phyloP scores from a whole-genome alignment of 129 eudicot species.

The Flaveria sonorensis region DNA sequence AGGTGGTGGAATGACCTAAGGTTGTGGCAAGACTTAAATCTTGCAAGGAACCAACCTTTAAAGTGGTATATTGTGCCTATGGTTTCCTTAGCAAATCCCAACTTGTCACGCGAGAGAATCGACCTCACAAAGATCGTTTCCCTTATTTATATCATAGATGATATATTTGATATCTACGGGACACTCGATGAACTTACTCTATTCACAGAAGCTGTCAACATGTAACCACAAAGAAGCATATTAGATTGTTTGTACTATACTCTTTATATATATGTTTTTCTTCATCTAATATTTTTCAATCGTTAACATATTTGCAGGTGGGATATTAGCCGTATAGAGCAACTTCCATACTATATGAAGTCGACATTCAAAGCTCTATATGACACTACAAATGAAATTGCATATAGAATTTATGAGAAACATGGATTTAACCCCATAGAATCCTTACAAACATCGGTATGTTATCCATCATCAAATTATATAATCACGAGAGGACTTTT shows the following conservation, averaged over 20 bases:
- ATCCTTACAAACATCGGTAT: slow-evolving; percentile 41
- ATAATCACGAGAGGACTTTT: no score
- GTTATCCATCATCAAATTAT: slow-evolving; percentile 8
- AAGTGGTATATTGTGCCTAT: slow-evolving; percentile 66
- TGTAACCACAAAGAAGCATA: slow-evolving; percentile 23
- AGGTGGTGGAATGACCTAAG: slow-evolving; percentile 61
- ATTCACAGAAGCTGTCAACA: slow-evolving; percentile 52
- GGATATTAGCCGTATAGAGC: slow-evolving; percentile 38
- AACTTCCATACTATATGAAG: slow-evolving; percentile 58
- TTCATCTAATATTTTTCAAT: neutral
- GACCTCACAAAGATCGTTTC: slow-evolving; percentile 55
- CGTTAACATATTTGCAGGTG: slow-evolving; percentile 35
- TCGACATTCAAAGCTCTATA: slow-evolving; percentile 42
- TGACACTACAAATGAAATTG: slow-evolving; percentile 44
- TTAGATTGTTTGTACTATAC: neutral
- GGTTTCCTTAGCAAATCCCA: slow-evolving; percentile 44
- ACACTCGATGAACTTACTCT: slow-evolving; percentile 40
- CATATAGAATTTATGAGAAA: slow-evolving; percentile 17
- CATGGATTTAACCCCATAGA: slow-evolving; percentile 52
- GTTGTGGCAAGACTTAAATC: slow-evolving; percentile 36
- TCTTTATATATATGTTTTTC: no score
- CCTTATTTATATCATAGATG: slow-evolving; percentile 55
- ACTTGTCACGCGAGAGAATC: slow-evolving; percentile 36
- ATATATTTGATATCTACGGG: slow-evolving; percentile 62
- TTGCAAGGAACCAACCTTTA: slow-evolving; percentile 54